Percentiles rank a stretch among this genome's conserved stretches.
These are phyloP conservation scores for Pelargonium nanum DNA, from an alignment of 345 rosid genomes.

Conservation along the genomic window DNA sequence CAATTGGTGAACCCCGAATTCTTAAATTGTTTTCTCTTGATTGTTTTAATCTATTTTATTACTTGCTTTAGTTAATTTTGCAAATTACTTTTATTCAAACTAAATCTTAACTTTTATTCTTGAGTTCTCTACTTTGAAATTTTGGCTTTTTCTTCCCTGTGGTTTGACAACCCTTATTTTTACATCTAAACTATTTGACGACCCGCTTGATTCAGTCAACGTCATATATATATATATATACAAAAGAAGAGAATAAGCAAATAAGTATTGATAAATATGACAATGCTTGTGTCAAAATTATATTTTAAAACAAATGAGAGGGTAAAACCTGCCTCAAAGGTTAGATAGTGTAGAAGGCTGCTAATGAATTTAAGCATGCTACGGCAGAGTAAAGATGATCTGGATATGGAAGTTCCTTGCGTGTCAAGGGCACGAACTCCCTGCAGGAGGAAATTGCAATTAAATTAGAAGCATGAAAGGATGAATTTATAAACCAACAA, in stretches of 20 bases:
- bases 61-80: no score
- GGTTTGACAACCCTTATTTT: no score
- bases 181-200: no score
- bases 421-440: constrained; percentile 68
- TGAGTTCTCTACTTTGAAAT: no score
- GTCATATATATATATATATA: no score
- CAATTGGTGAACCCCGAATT: no score
- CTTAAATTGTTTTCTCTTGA: no score
- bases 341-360: constrained; percentile 91
- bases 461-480: constrained; percentile 15
- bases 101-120: no score
- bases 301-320: neutral
- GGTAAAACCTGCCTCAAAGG: constrained; percentile 76
- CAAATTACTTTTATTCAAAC: no score
- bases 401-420: constrained; percentile 64
- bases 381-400: constrained; percentile 93
- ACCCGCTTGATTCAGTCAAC: no score
- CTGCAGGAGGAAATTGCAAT: constrained; percentile 27
- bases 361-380: constrained; percentile 93
- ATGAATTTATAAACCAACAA: constrained; percentile 1
- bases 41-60: no score
- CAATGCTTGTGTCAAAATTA: neutral
- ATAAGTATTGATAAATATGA: neutral
- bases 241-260: neutral
- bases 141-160: no score